These are phyloP conservation scores for Boechera retrofracta DNA, from an alignment of 345 rosid genomes.

Conservation along the genomic window DNA sequence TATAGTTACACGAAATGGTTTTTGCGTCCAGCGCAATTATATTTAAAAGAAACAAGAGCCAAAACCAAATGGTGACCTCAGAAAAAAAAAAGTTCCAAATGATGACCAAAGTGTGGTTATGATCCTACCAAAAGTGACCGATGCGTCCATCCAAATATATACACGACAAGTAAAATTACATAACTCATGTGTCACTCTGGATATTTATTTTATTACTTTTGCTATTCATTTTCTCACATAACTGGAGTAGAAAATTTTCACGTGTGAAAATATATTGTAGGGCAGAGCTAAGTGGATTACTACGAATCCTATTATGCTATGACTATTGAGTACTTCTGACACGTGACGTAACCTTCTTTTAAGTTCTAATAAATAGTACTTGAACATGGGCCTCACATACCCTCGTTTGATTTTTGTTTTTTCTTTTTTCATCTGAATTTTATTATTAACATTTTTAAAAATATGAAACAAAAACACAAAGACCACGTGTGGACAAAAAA, in stretches of 20 bases:
- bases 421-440: too few species aligned
- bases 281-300: constrained; percentile 35
- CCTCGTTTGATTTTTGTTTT: neutral
- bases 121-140: constrained; percentile 3
- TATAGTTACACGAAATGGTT: neutral
- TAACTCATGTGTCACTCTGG: constrained; percentile 9
- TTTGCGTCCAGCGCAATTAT: neutral
- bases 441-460: too few species aligned
- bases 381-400: constrained; percentile 3
- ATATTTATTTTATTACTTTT: neutral
- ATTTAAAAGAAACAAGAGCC: neutral
- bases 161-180: constrained; percentile 17
- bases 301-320: constrained; percentile 31
- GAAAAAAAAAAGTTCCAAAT: neutral
- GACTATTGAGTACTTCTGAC: constrained; percentile 29
- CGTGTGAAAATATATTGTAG: constrained; percentile 11
- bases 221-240: constrained; percentile 4
- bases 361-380: neutral
- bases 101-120: constrained; percentile 1
- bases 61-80: neutral
- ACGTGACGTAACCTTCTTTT: constrained; percentile 26
- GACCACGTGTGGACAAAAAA: too few species aligned
- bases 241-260: neutral
- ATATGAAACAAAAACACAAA: too few species aligned
- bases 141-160: neutral